Evolutionary conservation across 495 filamentous ascomycete genomes (phyloP).

Genomic region (Trichocladium antarcticum): DNA sequence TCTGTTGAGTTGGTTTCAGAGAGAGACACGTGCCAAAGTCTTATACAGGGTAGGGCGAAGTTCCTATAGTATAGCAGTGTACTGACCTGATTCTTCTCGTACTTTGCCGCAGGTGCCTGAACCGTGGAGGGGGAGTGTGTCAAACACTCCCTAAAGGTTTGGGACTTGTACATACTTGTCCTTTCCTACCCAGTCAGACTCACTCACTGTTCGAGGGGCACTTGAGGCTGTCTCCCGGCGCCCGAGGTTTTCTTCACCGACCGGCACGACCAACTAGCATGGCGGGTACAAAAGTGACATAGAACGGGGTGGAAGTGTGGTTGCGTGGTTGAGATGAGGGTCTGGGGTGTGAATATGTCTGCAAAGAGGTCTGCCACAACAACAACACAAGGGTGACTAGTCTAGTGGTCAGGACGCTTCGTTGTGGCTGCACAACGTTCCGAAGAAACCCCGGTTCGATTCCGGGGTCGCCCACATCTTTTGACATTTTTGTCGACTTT

Average conservation of each 20-base stretch:
- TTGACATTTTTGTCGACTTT: not conserved
- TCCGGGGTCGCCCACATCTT: conserved; percentile 8
- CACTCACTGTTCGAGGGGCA: no score
- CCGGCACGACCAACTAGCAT: conserved; percentile 16
- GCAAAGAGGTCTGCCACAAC: not conserved
- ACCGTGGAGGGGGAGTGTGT: conserved; percentile 27
- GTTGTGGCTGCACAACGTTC: not conserved
- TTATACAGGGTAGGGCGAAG: no score
- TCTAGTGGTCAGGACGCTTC: conserved; percentile 11
- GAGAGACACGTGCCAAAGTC: no score
- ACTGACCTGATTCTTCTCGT: no score
- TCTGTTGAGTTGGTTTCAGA: no score
- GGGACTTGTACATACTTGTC: not conserved
- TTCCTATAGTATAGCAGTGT: no score
- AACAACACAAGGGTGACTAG: conserved; percentile 1
- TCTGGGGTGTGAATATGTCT: no score
- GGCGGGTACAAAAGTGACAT: conserved; percentile 6
- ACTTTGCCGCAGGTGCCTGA: no score
- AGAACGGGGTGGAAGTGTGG: not conserved
- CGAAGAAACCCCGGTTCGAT: conserved; percentile 15
- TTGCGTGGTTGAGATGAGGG: no score
- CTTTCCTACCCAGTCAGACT: no score
- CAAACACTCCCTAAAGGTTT: conserved; percentile 37
- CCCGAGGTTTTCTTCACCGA: no score
- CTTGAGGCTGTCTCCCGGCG: no score